phyloP scores from a whole-genome alignment of 768 basidiomycete species.

The Rhodocollybia butyracea region DNA sequence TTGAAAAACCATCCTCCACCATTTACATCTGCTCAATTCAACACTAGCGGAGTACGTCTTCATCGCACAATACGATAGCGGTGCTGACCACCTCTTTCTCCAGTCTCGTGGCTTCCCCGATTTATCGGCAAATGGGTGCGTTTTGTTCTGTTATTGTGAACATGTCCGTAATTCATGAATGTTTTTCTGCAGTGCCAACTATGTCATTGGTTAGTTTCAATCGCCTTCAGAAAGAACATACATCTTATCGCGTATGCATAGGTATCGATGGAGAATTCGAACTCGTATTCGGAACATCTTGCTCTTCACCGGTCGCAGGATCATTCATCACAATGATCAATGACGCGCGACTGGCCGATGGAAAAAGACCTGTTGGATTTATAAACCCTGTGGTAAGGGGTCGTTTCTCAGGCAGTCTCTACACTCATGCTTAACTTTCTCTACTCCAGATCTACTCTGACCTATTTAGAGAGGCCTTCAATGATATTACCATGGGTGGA shows the following conservation, averaged over 20 bases:
- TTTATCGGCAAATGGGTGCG: constrained; percentile 45
- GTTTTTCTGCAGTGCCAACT: constrained; percentile 29
- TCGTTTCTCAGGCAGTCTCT: not conserved
- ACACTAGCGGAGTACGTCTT: constrained; percentile 33
- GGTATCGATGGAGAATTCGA: constrained; percentile 37
- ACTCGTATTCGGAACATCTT: constrained; percentile 48
- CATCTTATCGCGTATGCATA: not conserved
- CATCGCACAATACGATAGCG: not conserved
- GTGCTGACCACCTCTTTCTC: not conserved
- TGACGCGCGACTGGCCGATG: constrained; percentile 42
- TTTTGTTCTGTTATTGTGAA: not conserved
- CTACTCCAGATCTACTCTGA: constrained; percentile 32
- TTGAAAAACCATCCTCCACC: constrained; percentile 36
- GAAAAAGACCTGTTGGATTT: constrained; percentile 46
- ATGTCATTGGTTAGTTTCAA: constrained; percentile 31
- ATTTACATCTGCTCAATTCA: constrained; percentile 39
- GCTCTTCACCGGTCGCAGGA: constrained; percentile 45
- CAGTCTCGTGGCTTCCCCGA: constrained; percentile 49
- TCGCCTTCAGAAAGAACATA: not conserved
- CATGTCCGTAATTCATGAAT: not conserved
- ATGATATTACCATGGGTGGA: constrained; percentile 38
- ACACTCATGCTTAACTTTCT: not conserved
- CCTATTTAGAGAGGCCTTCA: constrained; percentile 30
- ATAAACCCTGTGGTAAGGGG: constrained; percentile 41
- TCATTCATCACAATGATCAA: constrained; percentile 50